Percentiles rank a stretch among this genome's conserved stretches.
These are phyloP conservation scores for Xylariaceae sp. DNA, from an alignment of 2,329 filamentous ascomycete genomes.

Conservation along the genomic window DNA sequence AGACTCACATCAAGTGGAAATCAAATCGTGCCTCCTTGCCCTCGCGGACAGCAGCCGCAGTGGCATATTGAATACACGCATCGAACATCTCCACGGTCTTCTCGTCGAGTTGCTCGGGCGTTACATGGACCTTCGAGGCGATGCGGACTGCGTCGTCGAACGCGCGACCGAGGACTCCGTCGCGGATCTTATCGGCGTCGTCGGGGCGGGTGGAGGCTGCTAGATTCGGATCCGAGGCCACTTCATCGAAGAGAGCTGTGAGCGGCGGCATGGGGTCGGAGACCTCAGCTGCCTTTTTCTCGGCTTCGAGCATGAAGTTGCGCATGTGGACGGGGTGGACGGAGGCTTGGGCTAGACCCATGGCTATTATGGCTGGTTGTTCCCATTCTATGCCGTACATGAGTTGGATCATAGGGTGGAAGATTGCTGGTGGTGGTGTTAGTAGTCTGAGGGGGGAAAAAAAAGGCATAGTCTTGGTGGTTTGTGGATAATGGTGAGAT, in stretches of 20 bases:
- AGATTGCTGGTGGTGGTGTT: conserved; percentile 44
- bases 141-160: conserved; percentile 57
- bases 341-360: conserved; percentile 71
- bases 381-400: conserved; percentile 79
- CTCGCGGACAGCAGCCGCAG: conserved; percentile 55
- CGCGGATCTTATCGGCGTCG: conserved; percentile 59
- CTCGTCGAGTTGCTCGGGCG: conserved; percentile 51
- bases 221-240: conserved; percentile 52
- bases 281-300: conserved; percentile 43
- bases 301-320: conserved; percentile 45
- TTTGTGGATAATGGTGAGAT: too few species aligned
- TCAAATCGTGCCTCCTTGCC: conserved; percentile 68
- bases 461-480: background rate
- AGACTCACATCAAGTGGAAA: conserved; percentile 63
- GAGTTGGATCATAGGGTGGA: conserved; percentile 79
- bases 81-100: conserved; percentile 62
- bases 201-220: conserved; percentile 42
- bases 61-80: conserved; percentile 45
- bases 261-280: conserved; percentile 39
- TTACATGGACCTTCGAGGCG: conserved; percentile 53
- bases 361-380: conserved; percentile 74
- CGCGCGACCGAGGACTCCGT: conserved; percentile 62
- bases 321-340: conserved; percentile 57
- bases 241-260: conserved; percentile 55
- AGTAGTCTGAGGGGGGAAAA: background rate